phyloP scores from a whole-genome alignment of 768 basidiomycete species.

The Xanthoconium purpureum region DNA sequence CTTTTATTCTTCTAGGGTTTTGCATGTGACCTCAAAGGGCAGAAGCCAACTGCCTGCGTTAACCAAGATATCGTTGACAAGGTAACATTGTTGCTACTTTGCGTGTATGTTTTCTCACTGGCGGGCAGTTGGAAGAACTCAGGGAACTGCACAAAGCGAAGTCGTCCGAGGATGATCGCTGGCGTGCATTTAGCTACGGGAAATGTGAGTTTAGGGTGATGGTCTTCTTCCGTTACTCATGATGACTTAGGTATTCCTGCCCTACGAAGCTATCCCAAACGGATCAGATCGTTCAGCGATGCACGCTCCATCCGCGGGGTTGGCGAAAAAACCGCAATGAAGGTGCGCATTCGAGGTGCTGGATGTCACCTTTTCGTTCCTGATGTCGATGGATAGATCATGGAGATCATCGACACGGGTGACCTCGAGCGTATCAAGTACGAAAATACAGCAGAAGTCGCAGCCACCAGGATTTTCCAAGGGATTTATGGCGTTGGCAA shows the following conservation, averaged over 20 bases:
- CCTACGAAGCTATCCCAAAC: conserved; percentile 51
- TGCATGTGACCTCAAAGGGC: conserved; percentile 55
- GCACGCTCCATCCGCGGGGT: conserved; percentile 60
- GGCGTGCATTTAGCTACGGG: conserved; percentile 62
- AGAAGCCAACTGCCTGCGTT: conserved; percentile 35
- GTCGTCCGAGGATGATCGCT: conserved; percentile 56
- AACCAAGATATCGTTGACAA: conserved; percentile 79
- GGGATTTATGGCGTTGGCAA: conserved; percentile 86
- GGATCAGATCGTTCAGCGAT: conserved; percentile 56
- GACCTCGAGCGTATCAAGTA: conserved; percentile 63
- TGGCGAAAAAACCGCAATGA: conserved; percentile 72
- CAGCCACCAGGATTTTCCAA: conserved; percentile 55
- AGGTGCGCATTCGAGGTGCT: conserved; percentile 44
- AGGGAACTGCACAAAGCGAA: conserved; percentile 63
- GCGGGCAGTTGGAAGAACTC: conserved; percentile 59
- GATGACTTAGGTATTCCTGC: conserved; percentile 52
- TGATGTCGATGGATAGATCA: conserved; percentile 50
- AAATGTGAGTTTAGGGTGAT: conserved; percentile 48
- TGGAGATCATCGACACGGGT: conserved; percentile 78
- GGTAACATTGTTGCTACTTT: conserved; percentile 34
- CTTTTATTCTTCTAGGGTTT: conserved; percentile 46
- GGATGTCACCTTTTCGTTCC: not conserved
- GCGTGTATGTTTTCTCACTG: not conserved
- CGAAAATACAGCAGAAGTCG: conserved; percentile 63
- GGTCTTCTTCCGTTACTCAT: conserved; percentile 1